Evolutionary conservation across 306 rosid genomes (phyloP).

Genomic region (Pyrus pyrifolia): DNA sequence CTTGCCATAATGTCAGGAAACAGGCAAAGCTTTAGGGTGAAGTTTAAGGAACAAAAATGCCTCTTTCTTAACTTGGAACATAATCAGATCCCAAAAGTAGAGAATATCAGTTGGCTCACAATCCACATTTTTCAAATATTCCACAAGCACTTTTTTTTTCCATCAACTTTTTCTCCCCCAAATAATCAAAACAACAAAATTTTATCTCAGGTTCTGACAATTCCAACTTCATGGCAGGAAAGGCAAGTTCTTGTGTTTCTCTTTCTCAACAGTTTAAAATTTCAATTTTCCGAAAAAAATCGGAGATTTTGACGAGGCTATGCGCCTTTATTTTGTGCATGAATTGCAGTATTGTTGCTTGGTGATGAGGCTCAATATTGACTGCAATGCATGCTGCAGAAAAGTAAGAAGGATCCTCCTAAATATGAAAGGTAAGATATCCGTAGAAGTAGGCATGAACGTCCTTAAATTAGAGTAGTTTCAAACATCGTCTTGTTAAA

Average conservation of each 20-base stretch:
- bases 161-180: conserved; percentile 13
- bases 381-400: conserved; percentile 63
- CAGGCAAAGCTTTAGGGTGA: conserved; percentile 22
- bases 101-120: conserved; percentile 17
- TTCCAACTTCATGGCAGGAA: conserved; percentile 43
- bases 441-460: neutral
- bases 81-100: conserved; percentile 47
- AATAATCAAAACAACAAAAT: conserved; percentile 22
- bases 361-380: conserved; percentile 64
- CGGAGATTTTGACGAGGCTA: conserved; percentile 1
- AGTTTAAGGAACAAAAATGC: conserved; percentile 27
- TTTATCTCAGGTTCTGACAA: conserved; percentile 3
- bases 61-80: conserved; percentile 4
- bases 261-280: neutral
- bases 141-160: conserved; percentile 12
- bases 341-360: conserved; percentile 58
- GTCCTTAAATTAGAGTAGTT: neutral
- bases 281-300: neutral
- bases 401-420: conserved; percentile 53
- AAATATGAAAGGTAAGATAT: conserved; percentile 57
- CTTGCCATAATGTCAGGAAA: conserved; percentile 28
- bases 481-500: neutral
- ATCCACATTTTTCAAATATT: conserved; percentile 23
- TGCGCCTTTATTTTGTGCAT: neutral
- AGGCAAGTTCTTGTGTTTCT: conserved; percentile 42